Conservation (phyloP, 2,329 filamentous ascomycete genomes). For the Coleophoma eucalyptorum region DNA sequence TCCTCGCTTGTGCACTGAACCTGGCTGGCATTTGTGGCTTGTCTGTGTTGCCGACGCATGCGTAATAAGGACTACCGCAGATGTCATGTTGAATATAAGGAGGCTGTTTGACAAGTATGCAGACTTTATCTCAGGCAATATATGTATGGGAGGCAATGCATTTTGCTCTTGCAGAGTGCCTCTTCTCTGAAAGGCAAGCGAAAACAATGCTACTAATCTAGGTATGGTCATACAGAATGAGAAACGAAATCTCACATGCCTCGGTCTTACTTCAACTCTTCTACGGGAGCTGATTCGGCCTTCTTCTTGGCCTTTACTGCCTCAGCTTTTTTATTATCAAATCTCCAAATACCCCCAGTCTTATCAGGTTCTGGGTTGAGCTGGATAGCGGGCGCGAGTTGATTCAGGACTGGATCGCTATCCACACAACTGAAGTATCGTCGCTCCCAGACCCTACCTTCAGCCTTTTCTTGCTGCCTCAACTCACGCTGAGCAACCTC, state of each 20-base stretch:
- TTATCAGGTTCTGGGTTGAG: conserved; percentile 49
- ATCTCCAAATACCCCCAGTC: conserved; percentile 69
- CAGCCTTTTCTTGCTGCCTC: conserved; percentile 70
- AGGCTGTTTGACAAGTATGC: no score
- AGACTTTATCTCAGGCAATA: no score
- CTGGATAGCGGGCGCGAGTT: conserved; percentile 36
- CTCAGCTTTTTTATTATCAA: conserved; percentile 43
- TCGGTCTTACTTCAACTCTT: neutral
- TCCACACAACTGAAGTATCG: conserved; percentile 69
- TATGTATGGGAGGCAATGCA: no score
- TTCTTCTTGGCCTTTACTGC: conserved; percentile 1
- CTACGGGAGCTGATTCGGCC: no score
- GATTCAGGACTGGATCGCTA: conserved; percentile 37
- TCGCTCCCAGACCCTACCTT: conserved; percentile 74
- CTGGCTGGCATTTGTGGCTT: no score
- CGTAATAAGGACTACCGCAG: no score
- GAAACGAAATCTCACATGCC: neutral
- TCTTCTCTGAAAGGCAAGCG: neutral
- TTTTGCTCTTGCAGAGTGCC: no score
- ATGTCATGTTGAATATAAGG: no score
- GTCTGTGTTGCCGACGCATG: no score
- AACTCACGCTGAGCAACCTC: conserved; percentile 82
- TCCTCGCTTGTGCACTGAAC: neutral
- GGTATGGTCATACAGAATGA: neutral
- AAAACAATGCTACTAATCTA: neutral